Evolutionary conservation across 2,329 filamentous ascomycete species (phyloP), one percentile per base, ranked within the genome.

Genomic region (Trichoderma breve): DNA sequence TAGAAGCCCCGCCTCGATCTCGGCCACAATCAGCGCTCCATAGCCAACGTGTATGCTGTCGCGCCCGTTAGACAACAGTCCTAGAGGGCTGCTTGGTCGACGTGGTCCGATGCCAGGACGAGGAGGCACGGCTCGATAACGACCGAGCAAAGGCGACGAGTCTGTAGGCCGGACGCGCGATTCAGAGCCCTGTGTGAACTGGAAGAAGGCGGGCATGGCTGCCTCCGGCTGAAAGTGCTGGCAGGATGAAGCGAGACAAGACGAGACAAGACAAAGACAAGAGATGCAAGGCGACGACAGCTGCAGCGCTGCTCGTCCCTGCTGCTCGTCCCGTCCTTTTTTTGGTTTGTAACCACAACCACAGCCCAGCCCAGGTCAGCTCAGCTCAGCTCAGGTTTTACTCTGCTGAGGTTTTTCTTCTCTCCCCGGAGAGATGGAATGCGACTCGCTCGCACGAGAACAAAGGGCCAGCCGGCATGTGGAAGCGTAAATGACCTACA

Each of bases 111-210:
- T 70, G 14, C 79, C 79, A 63, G 78, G 79, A 28, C 81, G 81
- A 30, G 84, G 82, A 8, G 88, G 88, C 21, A 91, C 88, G 72
- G 89, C 90, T 73, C 89, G 88, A 81, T 90, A 92, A 51, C 90
- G 88, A 73, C 90, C 90, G 2, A 91, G 86, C 9, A 91, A 81
- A 28, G 90, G 89, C 21, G 89, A 88, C 55, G 87, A 82, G 76
- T 90, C 86, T 75, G 83, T 83, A 72, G 84, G 84, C 65, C 84
- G 84, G 73, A 84, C 82, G 76, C 84, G 85, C 74, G 88, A 86
- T 81, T 91, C 90, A 77, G 83, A 86, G 79, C 89, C 90, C 77
- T 89, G 89, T 74, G 89, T 89, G 81, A 92, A 92, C 79, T 87
- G 85, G 82, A 92, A 91, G 84, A 91, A 90, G 77, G 86, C 84